phyloP scores from a whole-genome alignment of 1,284 basidiomycete genomes.

The Erythrobasidium hasegawianum region DNA sequence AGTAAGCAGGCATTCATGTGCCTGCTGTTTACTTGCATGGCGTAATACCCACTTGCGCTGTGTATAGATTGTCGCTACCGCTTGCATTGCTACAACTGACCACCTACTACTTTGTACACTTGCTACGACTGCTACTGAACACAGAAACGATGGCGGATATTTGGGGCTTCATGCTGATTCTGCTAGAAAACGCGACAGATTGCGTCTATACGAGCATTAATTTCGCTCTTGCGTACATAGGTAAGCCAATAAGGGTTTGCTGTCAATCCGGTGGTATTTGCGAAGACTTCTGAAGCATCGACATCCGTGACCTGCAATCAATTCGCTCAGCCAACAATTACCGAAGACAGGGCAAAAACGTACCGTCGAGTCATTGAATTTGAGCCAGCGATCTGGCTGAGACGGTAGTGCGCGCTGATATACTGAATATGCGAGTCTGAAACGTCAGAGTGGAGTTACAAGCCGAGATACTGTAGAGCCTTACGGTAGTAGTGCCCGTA shows the following conservation, averaged over 20 bases:
- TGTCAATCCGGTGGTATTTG: conserved; percentile 34
- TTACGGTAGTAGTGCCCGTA: conserved; percentile 9
- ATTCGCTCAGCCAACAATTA: background rate
- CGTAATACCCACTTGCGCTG: too few relatives aligned
- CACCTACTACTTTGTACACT: too few relatives aligned
- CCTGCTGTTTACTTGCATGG: too few relatives aligned
- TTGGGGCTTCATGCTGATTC: too few relatives aligned
- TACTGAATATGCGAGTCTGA: conserved; percentile 47
- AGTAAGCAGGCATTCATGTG: too few relatives aligned
- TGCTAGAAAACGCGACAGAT: conserved; percentile 13
- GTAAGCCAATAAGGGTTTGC: conserved; percentile 37
- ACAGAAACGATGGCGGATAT: too few relatives aligned
- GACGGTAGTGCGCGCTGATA: conserved; percentile 75
- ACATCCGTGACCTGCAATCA: conserved; percentile 30
- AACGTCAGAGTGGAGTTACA: background rate
- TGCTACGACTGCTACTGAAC: too few relatives aligned
- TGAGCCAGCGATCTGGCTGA: conserved; percentile 79
- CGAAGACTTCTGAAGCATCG: conserved; percentile 32
- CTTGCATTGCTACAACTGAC: too few relatives aligned
- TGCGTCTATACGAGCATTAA: conserved; percentile 19
- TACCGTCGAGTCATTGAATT: conserved; percentile 53
- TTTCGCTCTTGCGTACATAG: conserved; percentile 26
- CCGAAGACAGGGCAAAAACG: background rate
- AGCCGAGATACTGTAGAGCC: background rate
- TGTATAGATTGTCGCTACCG: too few relatives aligned